phyloP scores from a whole-genome alignment of 2,329 filamentous ascomycete genomes.

The Verticillium nonalfalfae region DNA sequence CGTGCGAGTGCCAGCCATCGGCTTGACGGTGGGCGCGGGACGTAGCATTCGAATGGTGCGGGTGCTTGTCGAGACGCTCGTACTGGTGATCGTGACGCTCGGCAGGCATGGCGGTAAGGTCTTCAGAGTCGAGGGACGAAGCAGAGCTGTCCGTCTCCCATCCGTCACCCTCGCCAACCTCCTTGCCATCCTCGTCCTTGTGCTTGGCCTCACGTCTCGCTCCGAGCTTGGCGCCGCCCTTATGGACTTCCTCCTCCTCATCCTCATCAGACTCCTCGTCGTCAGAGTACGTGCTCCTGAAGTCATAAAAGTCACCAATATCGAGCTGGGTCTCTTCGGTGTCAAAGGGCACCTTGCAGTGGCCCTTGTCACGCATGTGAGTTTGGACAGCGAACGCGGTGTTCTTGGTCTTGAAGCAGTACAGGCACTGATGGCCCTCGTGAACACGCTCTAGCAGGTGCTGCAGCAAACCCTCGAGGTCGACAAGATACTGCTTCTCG shows the following conservation, averaged over 20 bases:
- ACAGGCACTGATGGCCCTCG: conserved; percentile 77
- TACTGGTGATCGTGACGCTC: conserved; percentile 67
- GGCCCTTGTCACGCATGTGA: conserved; percentile 94
- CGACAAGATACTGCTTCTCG: conserved; percentile 74
- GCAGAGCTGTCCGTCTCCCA: conserved; percentile 94
- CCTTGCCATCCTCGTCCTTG: conserved; percentile 42
- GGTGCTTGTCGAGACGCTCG: conserved; percentile 64
- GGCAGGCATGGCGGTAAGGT: conserved; percentile 72
- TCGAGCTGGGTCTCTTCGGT: conserved; percentile 86
- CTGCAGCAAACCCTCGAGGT: conserved; percentile 73
- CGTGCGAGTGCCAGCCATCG: conserved; percentile 77
- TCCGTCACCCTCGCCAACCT: conserved; percentile 58
- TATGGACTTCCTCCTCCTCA: conserved; percentile 37
- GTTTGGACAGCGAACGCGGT: conserved; percentile 80
- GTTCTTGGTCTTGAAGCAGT: conserved; percentile 77
- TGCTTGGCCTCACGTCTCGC: conserved; percentile 48
- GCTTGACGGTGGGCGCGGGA: conserved; percentile 66
- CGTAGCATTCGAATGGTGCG: conserved; percentile 68
- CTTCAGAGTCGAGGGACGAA: conserved; percentile 83
- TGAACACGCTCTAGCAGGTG: conserved; percentile 76
- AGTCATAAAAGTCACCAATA: conserved; percentile 96
- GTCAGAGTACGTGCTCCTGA: conserved; percentile 91
- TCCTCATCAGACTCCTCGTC: conserved; percentile 58
- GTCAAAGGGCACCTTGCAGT: conserved; percentile 93
- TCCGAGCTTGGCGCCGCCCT: conserved; percentile 64